phyloP scores from a whole-genome alignment of 306 rosid species.

The Cyamopsis tetragonoloba region DNA sequence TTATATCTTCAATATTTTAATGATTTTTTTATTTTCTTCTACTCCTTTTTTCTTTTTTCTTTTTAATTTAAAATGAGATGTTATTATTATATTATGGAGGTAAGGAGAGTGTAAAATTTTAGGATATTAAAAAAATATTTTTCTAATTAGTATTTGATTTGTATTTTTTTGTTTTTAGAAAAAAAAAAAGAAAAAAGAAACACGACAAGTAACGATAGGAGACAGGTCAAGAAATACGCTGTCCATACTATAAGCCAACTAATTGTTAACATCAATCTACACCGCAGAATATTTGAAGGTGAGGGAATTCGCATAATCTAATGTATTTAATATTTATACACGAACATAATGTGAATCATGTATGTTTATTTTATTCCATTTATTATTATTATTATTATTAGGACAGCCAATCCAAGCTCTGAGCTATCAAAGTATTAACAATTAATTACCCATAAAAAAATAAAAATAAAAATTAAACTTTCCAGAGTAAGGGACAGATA shows the following conservation, averaged over 20 bases:
- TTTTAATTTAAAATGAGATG: too few relatives aligned
- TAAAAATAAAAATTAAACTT: conserved; percentile 23
- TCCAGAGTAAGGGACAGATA: conserved; percentile 33
- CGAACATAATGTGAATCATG: background rate
- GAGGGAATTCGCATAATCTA: background rate
- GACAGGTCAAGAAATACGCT: conserved; percentile 1
- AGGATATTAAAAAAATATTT: too few relatives aligned
- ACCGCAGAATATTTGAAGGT: background rate
- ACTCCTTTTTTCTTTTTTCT: too few relatives aligned
- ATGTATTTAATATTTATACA: too few relatives aligned
- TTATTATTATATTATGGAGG: too few relatives aligned
- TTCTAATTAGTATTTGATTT: too few relatives aligned
- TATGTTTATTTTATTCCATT: background rate
- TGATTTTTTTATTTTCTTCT: too few relatives aligned
- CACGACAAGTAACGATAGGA: background rate
- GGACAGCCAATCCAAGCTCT: conserved; percentile 28
- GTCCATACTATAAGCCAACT: background rate
- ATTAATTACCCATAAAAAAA: too few relatives aligned
- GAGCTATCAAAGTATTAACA: conserved; percentile 18
- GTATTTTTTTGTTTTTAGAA: too few relatives aligned
- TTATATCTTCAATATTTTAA: too few relatives aligned
- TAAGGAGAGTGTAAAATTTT: too few relatives aligned
- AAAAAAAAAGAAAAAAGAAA: background rate
- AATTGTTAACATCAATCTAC: background rate
- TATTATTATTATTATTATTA: conserved; percentile 10